phyloP scores from a whole-genome alignment of 352 stramenopile species.

The Thalassiosira mediterranea region DNA sequence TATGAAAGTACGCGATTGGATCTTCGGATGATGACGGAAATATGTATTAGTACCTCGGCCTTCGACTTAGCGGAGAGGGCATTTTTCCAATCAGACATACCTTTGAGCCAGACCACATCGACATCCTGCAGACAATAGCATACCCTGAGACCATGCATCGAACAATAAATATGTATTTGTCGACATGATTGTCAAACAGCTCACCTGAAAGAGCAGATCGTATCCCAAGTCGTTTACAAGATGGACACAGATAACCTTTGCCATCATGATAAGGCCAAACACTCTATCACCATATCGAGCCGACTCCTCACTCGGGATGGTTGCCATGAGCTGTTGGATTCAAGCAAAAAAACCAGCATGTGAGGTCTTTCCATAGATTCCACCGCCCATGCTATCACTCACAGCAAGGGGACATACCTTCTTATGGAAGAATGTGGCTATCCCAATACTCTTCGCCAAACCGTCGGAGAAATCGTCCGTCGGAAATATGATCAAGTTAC shows the following conservation, averaged over 20 bases:
- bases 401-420: constrained; percentile 61
- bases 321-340: constrained; percentile 26
- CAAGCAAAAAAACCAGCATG: background rate
- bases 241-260: constrained; percentile 77
- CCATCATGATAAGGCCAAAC: constrained; percentile 79
- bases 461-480: constrained; percentile 53
- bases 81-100: too few species aligned
- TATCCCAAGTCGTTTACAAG: constrained; percentile 77
- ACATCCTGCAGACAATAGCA: constrained; percentile 68
- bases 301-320: constrained; percentile 59
- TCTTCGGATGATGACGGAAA: too few species aligned
- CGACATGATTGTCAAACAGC: constrained; percentile 67
- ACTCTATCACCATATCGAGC: constrained; percentile 76
- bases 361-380: background rate
- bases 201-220: constrained; percentile 84
- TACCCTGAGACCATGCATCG: too few species aligned
- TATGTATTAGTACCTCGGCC: too few species aligned
- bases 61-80: too few species aligned
- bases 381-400: background rate
- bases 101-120: constrained; percentile 70
- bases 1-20: constrained; percentile 60
- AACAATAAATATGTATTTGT: too few species aligned
- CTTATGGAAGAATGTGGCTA: constrained; percentile 81
- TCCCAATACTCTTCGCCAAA: constrained; percentile 61
- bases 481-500: constrained; percentile 66